A percentile compares a stretch with the other conserved stretches of the same genome.
Conservation (phyloP, 306 rosid species). For the Quercus parvula region DNA sequence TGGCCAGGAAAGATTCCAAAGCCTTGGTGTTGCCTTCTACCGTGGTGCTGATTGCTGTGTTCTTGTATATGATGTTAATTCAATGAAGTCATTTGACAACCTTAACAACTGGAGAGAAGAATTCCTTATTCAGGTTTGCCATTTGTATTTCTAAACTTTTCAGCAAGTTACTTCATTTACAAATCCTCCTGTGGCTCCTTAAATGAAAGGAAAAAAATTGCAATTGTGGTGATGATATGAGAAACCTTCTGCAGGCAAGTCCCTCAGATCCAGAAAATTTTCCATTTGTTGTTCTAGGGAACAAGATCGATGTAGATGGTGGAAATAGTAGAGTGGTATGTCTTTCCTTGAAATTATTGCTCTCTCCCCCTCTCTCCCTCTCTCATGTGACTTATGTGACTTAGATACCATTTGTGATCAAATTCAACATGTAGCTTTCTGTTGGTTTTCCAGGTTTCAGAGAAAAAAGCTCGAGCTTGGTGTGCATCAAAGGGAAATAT, state of each 20-base stretch:
- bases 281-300: slow-evolving; percentile 96
- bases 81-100: slow-evolving; percentile 93
- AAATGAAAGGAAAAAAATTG: not conserved
- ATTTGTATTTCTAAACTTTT: not conserved
- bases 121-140: slow-evolving; percentile 83
- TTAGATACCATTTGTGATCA: not conserved
- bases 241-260: slow-evolving; percentile 71
- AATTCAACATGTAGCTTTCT: not conserved
- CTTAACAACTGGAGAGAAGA: slow-evolving; percentile 99
- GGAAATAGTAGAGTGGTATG: slow-evolving; percentile 98
- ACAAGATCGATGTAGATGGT: slow-evolving; percentile 94
- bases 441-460: slow-evolving; percentile 63
- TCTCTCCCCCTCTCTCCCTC: not conserved
- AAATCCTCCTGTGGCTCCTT: not conserved
- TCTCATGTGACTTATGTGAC: not conserved
- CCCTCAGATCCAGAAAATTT: slow-evolving; percentile 99
- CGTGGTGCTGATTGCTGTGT: slow-evolving; percentile 99
- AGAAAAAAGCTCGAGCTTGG: slow-evolving; percentile 98
- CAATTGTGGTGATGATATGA: slow-evolving; percentile 11
- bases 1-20: slow-evolving; percentile 98
- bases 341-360: slow-evolving; percentile 6
- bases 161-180: not conserved
- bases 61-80: slow-evolving; percentile 96
- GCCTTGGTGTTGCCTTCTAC: slow-evolving; percentile 98
- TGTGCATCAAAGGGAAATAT: slow-evolving; percentile 98